Evolutionary conservation across 805 yeast species (phyloP).

Genomic region (Lipomyces mesembrius): DNA sequence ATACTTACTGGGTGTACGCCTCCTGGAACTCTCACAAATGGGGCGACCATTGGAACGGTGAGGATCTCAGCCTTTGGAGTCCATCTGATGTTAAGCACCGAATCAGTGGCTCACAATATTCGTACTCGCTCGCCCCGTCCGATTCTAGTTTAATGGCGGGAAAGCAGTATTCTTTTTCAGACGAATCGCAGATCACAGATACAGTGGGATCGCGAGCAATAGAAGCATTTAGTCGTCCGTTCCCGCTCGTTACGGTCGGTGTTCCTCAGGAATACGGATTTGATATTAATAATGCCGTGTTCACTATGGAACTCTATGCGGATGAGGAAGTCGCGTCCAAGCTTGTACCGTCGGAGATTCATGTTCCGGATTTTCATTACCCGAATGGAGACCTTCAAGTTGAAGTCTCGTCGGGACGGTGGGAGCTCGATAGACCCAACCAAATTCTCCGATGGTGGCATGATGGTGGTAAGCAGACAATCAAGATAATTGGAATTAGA

Average conservation of each 20-base stretch:
- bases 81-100: conserved; percentile 28
- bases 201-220: conserved; percentile 72
- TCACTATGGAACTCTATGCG: conserved; percentile 49
- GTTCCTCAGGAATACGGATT: conserved; percentile 59
- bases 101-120: conserved; percentile 7
- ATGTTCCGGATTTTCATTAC: conserved; percentile 75
- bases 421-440: conserved; percentile 55
- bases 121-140: conserved; percentile 13
- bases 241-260: conserved; percentile 69
- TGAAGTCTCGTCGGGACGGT: conserved; percentile 59
- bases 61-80: conserved; percentile 89
- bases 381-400: conserved; percentile 55
- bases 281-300: conserved; percentile 56
- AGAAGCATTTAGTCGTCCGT: conserved; percentile 78
- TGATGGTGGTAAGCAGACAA: conserved; percentile 50
- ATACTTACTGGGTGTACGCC: conserved; percentile 86
- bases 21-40: conserved; percentile 72
- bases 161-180: conserved; percentile 1
- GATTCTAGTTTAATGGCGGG: conserved; percentile 15
- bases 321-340: conserved; percentile 21
- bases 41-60: conserved; percentile 95
- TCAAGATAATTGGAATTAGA: conserved; percentile 38
- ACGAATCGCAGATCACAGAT: conserved; percentile 9
- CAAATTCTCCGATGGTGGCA: conserved; percentile 78
- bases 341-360: conserved; percentile 60